Base-by-base conservation (phyloP, 305 asterid genomes). In the Salvia sclarea region DNA sequence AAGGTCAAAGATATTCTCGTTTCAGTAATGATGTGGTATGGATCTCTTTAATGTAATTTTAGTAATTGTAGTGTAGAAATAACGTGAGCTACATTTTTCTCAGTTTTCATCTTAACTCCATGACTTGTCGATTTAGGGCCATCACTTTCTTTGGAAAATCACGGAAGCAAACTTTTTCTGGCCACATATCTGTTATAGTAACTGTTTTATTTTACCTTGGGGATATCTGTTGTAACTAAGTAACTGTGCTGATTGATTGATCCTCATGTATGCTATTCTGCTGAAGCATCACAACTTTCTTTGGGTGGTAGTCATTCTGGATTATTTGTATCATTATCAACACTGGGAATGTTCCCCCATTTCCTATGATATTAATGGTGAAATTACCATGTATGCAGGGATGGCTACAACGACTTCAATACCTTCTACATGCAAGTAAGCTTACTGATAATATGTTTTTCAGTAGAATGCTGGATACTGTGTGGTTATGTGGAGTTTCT, bases 401-500 rank as follows among this genome's bases (percentile, higher is more conserved):
- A 94, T 66, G 99, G 99, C 43, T 94, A 94, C 91, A 94, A 94
- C 54, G 99, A 94, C 86, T 94, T 94, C 95, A 94, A 94, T 75
- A 94, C 99, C 35, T 94, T 94, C 86, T 94, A 94, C 81, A 86
- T 94, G 95, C 99, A 94, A 82, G 99, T 91, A 89, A 91, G 96
- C 61, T 25, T 72, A 65, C 17, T 73, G 62, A 70, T 63, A 22
- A 47, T 76, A 45, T 76, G 56, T 61, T 71, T 76, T 54, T 61
- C 20, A 24, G 40, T 74, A 52, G 24, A 69, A 20, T 68, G 56
- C 50, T 69, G 58, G 33, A 30, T 54, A 54, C 61, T 59, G 52
- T 54, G 69, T 57, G 28, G 68, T 45, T 56, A 37, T 64, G 47
- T 64, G 21, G 64, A 43, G 56, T 73, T 75, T 31, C 47, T 48